These are phyloP conservation scores for Cymbopogon citratus DNA, from an alignment of 176 grass and related monocot genomes.

Conservation along the genomic window DNA sequence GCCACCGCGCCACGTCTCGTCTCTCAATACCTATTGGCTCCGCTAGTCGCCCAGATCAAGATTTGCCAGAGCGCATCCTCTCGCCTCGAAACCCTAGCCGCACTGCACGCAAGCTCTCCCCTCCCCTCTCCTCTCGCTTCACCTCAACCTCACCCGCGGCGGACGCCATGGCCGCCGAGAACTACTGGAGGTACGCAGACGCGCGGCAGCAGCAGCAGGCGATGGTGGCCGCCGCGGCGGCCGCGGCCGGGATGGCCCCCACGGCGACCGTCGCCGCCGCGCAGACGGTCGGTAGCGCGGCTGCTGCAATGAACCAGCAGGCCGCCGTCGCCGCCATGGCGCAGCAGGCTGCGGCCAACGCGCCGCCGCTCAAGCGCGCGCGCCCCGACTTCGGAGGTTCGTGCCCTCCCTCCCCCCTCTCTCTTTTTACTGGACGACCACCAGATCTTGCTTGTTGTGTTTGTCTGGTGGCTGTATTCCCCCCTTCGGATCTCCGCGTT, in stretches of 20 bases:
- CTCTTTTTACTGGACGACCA: background rate
- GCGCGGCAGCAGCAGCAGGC: constrained; percentile 58
- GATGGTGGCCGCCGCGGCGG: constrained; percentile 30
- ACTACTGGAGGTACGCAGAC: constrained; percentile 93
- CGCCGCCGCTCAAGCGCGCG: constrained; percentile 68
- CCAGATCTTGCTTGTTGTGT: constrained; percentile 1
- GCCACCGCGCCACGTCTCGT: background rate
- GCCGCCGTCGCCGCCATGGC: constrained; percentile 15
- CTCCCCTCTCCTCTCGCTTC: background rate
- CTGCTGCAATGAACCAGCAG: constrained; percentile 26
- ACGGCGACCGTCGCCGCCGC: background rate
- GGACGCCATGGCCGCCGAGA: constrained; percentile 53
- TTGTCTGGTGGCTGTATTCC: background rate
- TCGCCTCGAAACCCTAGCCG: constrained; percentile 39
- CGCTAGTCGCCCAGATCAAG: background rate
- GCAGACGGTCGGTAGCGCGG: background rate
- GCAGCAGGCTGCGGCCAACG: constrained; percentile 34
- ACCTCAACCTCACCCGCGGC: background rate
- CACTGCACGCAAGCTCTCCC: background rate
- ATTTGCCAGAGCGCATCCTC: constrained; percentile 1
- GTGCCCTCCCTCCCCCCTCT: background rate
- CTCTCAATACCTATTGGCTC: background rate
- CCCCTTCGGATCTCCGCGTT: background rate
- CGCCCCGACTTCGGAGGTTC: constrained; percentile 76
- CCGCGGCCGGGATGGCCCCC: constrained; percentile 44